These are phyloP conservation scores for Podospora sp. DNA, from an alignment of 495 filamentous ascomycete species.

Conservation along the genomic window DNA sequence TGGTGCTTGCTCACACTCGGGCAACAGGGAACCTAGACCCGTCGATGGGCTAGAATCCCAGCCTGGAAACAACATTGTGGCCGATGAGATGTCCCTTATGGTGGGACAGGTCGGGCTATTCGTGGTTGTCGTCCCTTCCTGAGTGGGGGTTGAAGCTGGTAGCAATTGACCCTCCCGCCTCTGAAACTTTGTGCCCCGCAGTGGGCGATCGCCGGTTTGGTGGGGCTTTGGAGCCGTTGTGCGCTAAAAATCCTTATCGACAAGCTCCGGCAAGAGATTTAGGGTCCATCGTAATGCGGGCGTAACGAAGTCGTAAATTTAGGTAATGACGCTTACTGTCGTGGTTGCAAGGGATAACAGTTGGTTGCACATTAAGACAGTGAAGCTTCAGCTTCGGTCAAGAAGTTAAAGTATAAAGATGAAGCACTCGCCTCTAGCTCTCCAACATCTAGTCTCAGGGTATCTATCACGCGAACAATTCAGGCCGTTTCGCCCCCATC, in stretches of 20 bases:
- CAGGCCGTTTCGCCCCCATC: neutral
- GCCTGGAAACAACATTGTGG: slow-evolving; percentile 15
- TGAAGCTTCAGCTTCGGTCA: too few relatives aligned
- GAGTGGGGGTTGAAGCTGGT: neutral
- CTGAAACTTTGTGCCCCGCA: slow-evolving; percentile 18
- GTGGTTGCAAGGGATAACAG: too few relatives aligned
- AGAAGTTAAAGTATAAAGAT: too few relatives aligned
- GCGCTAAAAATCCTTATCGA: slow-evolving; percentile 1
- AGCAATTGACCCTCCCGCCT: neutral
- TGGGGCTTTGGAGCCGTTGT: neutral
- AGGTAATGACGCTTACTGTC: neutral
- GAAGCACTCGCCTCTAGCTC: too few relatives aligned
- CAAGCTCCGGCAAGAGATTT: neutral
- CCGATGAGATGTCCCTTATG: neutral
- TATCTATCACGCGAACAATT: neutral
- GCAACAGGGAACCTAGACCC: neutral
- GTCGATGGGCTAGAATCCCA: slow-evolving; percentile 12
- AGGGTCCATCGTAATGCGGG: neutral
- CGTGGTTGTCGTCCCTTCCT: neutral
- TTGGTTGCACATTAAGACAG: too few relatives aligned
- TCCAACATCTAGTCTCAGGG: too few relatives aligned
- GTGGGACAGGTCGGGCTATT: neutral
- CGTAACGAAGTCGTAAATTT: neutral
- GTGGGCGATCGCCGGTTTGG: neutral
- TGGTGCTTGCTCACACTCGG: slow-evolving; percentile 4